Evolutionary conservation across 1,284 basidiomycete genomes (phyloP), one percentile per base, ranked within the genome.

Genomic region (Irpex rosettiformis): DNA sequence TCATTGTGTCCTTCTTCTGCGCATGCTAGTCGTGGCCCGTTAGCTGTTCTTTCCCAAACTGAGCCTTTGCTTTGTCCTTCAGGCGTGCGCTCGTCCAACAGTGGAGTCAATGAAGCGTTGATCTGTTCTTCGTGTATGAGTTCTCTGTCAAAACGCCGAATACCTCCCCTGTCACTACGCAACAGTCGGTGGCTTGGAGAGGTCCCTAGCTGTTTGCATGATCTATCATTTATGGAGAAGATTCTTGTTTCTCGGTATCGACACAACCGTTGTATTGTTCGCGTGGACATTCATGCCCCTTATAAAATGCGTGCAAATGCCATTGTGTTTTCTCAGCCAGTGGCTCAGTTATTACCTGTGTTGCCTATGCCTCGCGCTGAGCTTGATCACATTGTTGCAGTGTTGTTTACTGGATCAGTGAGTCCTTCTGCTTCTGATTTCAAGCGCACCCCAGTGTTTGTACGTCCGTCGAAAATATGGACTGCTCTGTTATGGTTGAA

Each of bases 141-240:
- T n/a, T n/a, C n/a, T n/a, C n/a, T n/a, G n/a, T n/a, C n/a, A n/a
- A n/a, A n/a, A n/a, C n/a, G n/a, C n/a, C n/a, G n/a, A n/a, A n/a
- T n/a, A n/a, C n/a, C n/a, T n/a, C n/a, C n/a, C n/a, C n/a, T n/a
- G n/a, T n/a, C n/a, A n/a, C n/a, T n/a, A n/a, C n/a, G n/a, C 1
- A 73, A 73, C 59, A 71, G 72, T 2, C 55, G 76, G 1, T 78
- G 75, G 77, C 22, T 77, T 1, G 75, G 76, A 13, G 58, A 70
- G 6, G 66, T 77, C 1, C 75, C 75, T 1, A 2, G 52, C 22
- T 58, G 64, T n/a, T 55, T 77, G 1, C n/a, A 61, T 42, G 37
- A 58, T n/a, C 56, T 77, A 16, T 65, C 54, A 2, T 73, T 68
- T 58, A 62, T 66, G 10, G 74, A 77, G 58, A 63, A 69, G 56